Base-by-base conservation (phyloP, 1,139 yeast genomes). In the Candida gigantensis region DNA sequence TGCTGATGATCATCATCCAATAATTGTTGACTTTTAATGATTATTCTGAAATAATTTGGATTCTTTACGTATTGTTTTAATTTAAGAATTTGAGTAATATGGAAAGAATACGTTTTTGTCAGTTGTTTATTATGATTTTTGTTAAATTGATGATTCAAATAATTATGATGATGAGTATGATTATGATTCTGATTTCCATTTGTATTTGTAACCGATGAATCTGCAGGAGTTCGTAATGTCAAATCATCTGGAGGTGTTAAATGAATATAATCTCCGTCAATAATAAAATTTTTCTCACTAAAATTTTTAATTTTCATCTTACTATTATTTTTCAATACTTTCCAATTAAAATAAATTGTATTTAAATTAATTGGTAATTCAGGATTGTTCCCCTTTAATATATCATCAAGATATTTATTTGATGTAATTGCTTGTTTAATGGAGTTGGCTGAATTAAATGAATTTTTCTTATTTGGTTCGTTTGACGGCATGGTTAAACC, bases 241-340 rank as follows among this genome's bases (percentile, higher is more conserved):
- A 58, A 54, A 40, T 69, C 73, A 46, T 81, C 84, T 2, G 90
- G 80, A 2, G 97, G 97, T 51, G 90, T 80, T 36, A 92, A 75
- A 55, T 90, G 94, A 11, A 92, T 80, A 53, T 89, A 90, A 52
- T 89, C 96, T 13, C 97, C 97, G 58, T 92, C 97, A 29, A 92
- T 77, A 1, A 95, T 90, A 33, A 92, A 66, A 1, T 89, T 78
- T 48, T 94, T 79, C 47, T 90, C 96, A 43, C 88, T 43, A 16
- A 42, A 43, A 14, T 42, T 87, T 36, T 89, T 76, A 40, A 81
- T 80, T 44, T 85, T 78, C 50, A 92, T 83, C 0, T 95, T 82
- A 69, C 90, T 80, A 53, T 89, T 92, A 42, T 94, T 78, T 49
- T 97, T 74, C 86, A 89, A 87, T 1, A 92, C 95, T 28, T 79